phyloP scores from a whole-genome alignment of 441 rosid species.

The Gossypium davidsonii region DNA sequence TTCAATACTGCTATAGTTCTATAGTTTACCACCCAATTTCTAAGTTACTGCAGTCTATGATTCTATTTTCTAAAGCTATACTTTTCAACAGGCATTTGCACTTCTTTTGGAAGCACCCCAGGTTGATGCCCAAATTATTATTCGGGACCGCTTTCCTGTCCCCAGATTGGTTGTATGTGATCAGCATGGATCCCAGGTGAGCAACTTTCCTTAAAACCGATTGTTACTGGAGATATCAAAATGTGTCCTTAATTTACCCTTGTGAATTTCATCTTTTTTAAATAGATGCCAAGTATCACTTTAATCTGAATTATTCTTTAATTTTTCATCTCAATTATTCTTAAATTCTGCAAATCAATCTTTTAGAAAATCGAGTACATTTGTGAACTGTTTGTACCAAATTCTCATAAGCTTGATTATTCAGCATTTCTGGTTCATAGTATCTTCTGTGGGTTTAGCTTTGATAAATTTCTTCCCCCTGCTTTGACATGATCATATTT shows the following conservation, averaged over 20 bases:
- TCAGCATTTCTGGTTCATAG: not conserved
- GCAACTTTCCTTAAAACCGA: slow-evolving; percentile 9
- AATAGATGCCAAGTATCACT: not conserved
- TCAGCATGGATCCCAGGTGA: slow-evolving; percentile 99
- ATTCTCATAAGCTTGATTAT: not conserved
- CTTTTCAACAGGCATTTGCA: slow-evolving; percentile 72
- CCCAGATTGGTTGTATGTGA: slow-evolving; percentile 96
- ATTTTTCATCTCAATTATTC: not conserved
- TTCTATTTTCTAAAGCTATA: not conserved
- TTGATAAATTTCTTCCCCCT: not conserved
- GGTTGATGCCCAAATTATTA: slow-evolving; percentile 67
- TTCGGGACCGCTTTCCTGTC: slow-evolving; percentile 89
- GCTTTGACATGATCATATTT: not conserved
- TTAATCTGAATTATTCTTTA: not conserved
- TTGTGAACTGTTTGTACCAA: not conserved
- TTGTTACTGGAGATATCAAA: not conserved
- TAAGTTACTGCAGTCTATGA: not conserved
- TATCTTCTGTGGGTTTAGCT: slow-evolving; percentile 2
- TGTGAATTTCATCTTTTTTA: not conserved
- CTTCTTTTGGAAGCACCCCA: slow-evolving; percentile 80
- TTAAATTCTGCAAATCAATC: not conserved
- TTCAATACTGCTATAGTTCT: not conserved
- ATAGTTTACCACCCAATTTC: not conserved
- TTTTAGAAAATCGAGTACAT: not conserved
- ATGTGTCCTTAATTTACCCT: not conserved